A percentile compares a stretch with the other conserved stretches of the same genome.
phyloP scores from a whole-genome alignment of 768 basidiomycete genomes.

The Megacollybia marginata region DNA sequence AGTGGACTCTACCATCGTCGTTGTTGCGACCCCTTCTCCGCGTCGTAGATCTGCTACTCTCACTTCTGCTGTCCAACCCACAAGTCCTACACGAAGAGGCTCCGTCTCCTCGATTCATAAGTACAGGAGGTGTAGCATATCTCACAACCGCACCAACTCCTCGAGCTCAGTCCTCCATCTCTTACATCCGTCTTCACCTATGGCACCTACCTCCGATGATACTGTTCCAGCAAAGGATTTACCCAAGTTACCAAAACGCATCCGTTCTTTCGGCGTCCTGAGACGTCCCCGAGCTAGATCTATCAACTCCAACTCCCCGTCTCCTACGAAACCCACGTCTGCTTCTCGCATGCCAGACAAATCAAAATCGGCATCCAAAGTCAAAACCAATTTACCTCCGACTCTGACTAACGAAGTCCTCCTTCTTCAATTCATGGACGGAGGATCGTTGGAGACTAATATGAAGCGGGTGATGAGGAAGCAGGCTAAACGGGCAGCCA shows the following conservation, averaged over 20 bases:
- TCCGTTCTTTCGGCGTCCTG: not conserved
- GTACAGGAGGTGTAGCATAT: slow-evolving; percentile 2
- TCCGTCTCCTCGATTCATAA: slow-evolving; percentile 13
- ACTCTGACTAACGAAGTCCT: slow-evolving; percentile 36
- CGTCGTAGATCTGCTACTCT: slow-evolving; percentile 2
- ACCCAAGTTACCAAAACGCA: not conserved
- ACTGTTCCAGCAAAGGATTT: not conserved
- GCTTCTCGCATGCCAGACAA: slow-evolving; percentile 7
- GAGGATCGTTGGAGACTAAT: slow-evolving; percentile 29
- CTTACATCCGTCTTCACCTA: slow-evolving; percentile 30
- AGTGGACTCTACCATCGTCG: not conserved
- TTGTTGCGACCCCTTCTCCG: not conserved
- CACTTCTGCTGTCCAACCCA: slow-evolving; percentile 28
- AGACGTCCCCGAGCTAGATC: not conserved
- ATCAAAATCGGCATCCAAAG: slow-evolving; percentile 21
- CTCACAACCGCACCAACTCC: slow-evolving; percentile 16
- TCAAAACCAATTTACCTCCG: slow-evolving; percentile 27
- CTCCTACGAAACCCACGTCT: slow-evolving; percentile 1
- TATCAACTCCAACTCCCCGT: not conserved
- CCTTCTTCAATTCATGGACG: slow-evolving; percentile 37
- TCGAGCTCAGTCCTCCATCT: slow-evolving; percentile 16
- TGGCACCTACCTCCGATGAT: not conserved
- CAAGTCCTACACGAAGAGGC: slow-evolving; percentile 21
- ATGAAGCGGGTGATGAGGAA: slow-evolving; percentile 24
- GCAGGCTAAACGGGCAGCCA: slow-evolving; percentile 17